Percentiles rank a stretch among this genome's conserved stretches.
Evolutionary conservation across 2,329 filamentous ascomycete species (phyloP).

Genomic region (Aspergillus vadensis): DNA sequence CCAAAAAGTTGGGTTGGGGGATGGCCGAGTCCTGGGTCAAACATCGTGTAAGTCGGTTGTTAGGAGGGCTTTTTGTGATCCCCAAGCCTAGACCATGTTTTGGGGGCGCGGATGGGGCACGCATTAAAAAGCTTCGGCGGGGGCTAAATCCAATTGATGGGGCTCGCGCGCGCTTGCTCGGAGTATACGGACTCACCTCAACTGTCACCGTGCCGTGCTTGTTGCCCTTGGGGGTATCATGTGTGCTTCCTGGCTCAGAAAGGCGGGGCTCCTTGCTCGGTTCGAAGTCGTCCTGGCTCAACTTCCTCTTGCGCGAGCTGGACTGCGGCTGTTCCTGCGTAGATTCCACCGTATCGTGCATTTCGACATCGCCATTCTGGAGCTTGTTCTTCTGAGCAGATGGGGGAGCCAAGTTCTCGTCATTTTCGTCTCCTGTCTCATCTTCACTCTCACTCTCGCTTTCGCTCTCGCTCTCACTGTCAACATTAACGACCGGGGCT

Average conservation of each 20-base stretch:
- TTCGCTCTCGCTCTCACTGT: not conserved
- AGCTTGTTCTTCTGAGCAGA: conserved; percentile 1
- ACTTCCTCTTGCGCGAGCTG: conserved; percentile 31
- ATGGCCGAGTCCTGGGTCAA: conserved; percentile 14
- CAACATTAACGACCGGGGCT: not conserved
- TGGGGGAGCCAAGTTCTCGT: not conserved
- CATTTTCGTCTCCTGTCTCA: not conserved
- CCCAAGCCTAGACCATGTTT: conserved; percentile 29
- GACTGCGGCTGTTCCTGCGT: not conserved
- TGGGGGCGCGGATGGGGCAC: conserved; percentile 6
- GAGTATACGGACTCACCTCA: conserved; percentile 18
- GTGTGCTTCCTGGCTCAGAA: conserved; percentile 13
- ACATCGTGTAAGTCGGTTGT: conserved; percentile 15
- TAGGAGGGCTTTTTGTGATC: conserved; percentile 31
- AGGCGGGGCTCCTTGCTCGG: conserved; percentile 32
- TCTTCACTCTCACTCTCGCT: conserved; percentile 1
- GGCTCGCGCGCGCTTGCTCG: conserved; percentile 15
- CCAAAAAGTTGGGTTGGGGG: not conserved
- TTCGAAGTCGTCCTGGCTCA: conserved; percentile 19
- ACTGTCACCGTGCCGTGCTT: conserved; percentile 10
- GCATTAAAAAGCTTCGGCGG: conserved; percentile 19
- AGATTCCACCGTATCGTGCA: conserved; percentile 13
- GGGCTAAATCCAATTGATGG: conserved; percentile 24
- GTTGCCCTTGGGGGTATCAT: not conserved
- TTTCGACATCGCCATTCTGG: conserved; percentile 22